Evolutionary conservation across 2,329 filamentous ascomycete species (phyloP).

Genomic region (Myriosclerotinia scirpicola): DNA sequence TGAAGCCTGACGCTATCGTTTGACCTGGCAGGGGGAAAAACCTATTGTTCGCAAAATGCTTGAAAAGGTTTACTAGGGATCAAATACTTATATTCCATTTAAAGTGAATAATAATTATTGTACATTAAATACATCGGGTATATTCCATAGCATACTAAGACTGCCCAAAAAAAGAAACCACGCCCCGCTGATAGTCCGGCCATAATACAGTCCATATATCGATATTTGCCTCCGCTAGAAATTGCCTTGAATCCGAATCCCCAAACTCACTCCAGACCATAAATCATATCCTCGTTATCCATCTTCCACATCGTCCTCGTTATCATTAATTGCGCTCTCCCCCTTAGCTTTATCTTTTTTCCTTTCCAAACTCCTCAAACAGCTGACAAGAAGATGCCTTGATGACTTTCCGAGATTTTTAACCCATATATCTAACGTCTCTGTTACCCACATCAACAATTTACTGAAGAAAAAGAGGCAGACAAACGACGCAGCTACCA

Average conservation of each 20-base stretch:
- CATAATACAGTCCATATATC: not conserved
- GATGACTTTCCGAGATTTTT: conserved; percentile 27
- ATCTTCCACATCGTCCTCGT: conserved; percentile 12
- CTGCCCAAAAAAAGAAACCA: not conserved
- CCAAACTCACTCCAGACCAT: not conserved
- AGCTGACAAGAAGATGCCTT: conserved; percentile 13
- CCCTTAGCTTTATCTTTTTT: not conserved
- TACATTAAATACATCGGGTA: not conserved
- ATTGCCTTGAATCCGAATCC: not conserved
- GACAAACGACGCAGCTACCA: conserved; percentile 59
- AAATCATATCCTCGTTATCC: not conserved
- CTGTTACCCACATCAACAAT: conserved; percentile 49
- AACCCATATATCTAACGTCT: conserved; percentile 43
- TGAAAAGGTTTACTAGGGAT: too few species aligned
- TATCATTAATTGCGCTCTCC: not conserved
- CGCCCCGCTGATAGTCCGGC: not conserved
- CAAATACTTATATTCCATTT: not conserved
- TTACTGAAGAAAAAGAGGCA: conserved; percentile 56
- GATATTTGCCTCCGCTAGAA: not conserved
- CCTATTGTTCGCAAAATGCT: too few species aligned
- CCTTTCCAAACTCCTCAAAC: conserved; percentile 2
- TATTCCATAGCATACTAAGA: not conserved
- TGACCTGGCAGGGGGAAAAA: too few species aligned
- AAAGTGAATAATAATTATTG: not conserved
- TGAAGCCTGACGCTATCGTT: too few species aligned